phyloP scores from a whole-genome alignment of 1,284 basidiomycete genomes.

The Ustilago sp. region DNA sequence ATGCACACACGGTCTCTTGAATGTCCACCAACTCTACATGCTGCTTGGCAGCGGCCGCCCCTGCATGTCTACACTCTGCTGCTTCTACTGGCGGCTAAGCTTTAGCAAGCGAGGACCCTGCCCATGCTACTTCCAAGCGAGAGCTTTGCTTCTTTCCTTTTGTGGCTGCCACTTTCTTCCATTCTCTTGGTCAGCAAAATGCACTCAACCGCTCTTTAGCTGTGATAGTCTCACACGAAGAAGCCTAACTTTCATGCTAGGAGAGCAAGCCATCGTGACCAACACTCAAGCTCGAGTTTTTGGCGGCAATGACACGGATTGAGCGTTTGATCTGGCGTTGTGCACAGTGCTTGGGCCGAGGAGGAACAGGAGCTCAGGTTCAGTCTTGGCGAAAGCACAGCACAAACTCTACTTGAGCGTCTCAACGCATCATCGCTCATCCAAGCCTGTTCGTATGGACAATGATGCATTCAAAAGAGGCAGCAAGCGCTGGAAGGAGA shows the following conservation, averaged over 20 bases:
- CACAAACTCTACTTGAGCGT: neutral
- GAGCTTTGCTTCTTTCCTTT: slow-evolving; percentile 2
- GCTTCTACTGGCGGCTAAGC: neutral
- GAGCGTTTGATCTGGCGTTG: too few species aligned
- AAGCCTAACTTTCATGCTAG: slow-evolving; percentile 1
- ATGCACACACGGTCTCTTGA: neutral
- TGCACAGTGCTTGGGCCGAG: neutral
- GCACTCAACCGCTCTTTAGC: neutral
- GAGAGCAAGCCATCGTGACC: neutral
- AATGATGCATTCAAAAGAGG: neutral
- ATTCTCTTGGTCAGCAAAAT: neutral
- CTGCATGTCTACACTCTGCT: neutral
- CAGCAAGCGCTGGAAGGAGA: slow-evolving; percentile 2
- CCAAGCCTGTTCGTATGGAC: neutral
- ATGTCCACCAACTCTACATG: slow-evolving; percentile 3
- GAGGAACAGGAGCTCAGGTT: neutral
- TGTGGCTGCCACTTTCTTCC: slow-evolving; percentile 1
- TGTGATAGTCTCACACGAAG: neutral
- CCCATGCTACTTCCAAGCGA: slow-evolving; percentile 4
- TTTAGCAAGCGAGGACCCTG: neutral
- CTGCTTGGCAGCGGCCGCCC: slow-evolving; percentile 6
- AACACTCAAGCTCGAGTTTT: neutral
- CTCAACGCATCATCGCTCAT: neutral
- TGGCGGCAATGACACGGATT: neutral
- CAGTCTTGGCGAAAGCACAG: slow-evolving; percentile 1